Evolutionary conservation across 2,329 filamentous ascomycete genomes (phyloP).

Genomic region (Aphanocladium album): DNA sequence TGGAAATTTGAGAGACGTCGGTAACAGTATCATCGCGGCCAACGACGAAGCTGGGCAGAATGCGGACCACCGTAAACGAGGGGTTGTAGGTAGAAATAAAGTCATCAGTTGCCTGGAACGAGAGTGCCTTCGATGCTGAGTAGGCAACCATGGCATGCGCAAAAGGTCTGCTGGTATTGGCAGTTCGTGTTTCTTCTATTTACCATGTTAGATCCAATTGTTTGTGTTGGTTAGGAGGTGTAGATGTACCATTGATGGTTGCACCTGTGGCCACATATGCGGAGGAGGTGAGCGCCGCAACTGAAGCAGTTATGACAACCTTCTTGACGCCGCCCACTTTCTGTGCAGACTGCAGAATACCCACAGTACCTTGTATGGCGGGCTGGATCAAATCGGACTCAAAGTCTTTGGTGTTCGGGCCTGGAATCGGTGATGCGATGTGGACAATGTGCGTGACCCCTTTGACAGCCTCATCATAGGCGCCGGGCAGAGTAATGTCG

Average conservation of each 20-base stretch:
- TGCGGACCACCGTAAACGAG: conserved; percentile 30
- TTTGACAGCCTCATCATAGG: conserved; percentile 36
- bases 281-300: conserved; percentile 20
- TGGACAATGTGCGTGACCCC: conserved; percentile 34
- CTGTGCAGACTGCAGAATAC: conserved; percentile 32
- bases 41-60: conserved; percentile 32
- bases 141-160: conserved; percentile 29
- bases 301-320: conserved; percentile 39
- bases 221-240: no score
- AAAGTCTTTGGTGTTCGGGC: conserved; percentile 8
- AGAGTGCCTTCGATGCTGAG: conserved; percentile 30
- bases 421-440: conserved; percentile 23
- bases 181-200: background rate
- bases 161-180: conserved; percentile 20
- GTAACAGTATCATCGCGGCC: conserved; percentile 31
- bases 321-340: conserved; percentile 30
- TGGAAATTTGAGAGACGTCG: conserved; percentile 19
- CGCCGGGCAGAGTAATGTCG: conserved; percentile 29
- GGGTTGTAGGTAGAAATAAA: conserved; percentile 29
- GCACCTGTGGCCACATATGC: conserved; percentile 12
- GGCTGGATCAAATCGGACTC: conserved; percentile 25
- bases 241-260: background rate
- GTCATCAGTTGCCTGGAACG: conserved; percentile 28
- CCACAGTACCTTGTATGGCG: conserved; percentile 31
- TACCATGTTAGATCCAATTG: background rate